phyloP scores from a whole-genome alignment of 345 rosid genomes.

The Microthlaspi erraticum region DNA sequence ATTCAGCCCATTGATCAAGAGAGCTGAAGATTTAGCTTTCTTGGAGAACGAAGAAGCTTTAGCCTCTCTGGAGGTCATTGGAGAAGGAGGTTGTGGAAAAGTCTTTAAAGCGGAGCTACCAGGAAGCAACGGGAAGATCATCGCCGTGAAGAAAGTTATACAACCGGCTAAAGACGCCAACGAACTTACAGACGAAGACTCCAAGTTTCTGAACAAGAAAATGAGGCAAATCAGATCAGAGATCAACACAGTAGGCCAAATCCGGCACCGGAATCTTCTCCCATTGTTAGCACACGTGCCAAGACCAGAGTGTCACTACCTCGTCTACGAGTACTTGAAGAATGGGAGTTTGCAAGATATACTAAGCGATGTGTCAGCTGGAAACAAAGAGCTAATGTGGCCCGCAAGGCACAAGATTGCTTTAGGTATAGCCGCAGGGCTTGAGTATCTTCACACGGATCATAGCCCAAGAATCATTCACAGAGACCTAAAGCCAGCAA shows the following conservation, averaged over 20 bases:
- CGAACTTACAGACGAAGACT: conserved; percentile 75
- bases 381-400: conserved; percentile 71
- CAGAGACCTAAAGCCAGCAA: conserved; percentile 90
- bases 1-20: conserved; percentile 81
- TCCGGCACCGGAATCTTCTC: conserved; percentile 81
- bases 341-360: conserved; percentile 87
- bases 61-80: conserved; percentile 59
- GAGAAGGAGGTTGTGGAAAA: conserved; percentile 92
- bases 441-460: conserved; percentile 78
- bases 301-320: conserved; percentile 75
- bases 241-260: conserved; percentile 80
- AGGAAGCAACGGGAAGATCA: conserved; percentile 64
- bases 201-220: conserved; percentile 60
- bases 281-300: conserved; percentile 80
- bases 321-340: conserved; percentile 88
- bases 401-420: conserved; percentile 71
- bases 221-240: conserved; percentile 88
- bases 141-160: conserved; percentile 76
- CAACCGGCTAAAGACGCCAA: conserved; percentile 77
- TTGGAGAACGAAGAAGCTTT: conserved; percentile 74
- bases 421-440: conserved; percentile 78
- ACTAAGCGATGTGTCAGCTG: conserved; percentile 51
- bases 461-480: conserved; percentile 80
- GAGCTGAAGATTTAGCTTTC: conserved; percentile 78
- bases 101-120: conserved; percentile 84